A percentile compares a stretch with the other conserved stretches of the same genome.
Conservation (phyloP, 768 basidiomycete species). For the Panaeolus papilionaceus region DNA sequence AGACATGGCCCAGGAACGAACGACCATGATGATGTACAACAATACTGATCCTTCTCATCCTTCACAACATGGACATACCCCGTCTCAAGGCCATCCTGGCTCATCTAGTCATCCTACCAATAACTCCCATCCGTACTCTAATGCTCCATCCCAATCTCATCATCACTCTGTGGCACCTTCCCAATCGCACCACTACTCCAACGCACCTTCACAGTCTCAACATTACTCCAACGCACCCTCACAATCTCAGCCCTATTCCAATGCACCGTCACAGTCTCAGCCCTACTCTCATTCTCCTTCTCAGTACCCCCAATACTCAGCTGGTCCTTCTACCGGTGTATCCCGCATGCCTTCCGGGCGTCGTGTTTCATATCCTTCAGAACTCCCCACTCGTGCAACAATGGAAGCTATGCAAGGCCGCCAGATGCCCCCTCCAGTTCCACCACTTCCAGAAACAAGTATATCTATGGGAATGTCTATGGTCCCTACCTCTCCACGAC, state of each 20-base stretch:
- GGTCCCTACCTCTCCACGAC: conserved; percentile 11
- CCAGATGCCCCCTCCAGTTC: conserved; percentile 7
- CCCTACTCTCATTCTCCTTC: conserved; percentile 1
- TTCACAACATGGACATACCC: conserved; percentile 17
- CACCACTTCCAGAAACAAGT: conserved; percentile 11
- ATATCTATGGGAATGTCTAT: conserved; percentile 5
- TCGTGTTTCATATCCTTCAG: conserved; percentile 22
- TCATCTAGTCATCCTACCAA: conserved; percentile 23
- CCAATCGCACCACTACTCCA: not conserved
- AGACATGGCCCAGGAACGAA: conserved; percentile 21
- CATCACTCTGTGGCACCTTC: conserved; percentile 7
- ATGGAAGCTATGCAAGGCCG: conserved; percentile 18
- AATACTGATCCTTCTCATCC: conserved; percentile 26
- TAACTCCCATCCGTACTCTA: conserved; percentile 1
- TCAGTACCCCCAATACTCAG: conserved; percentile 3
- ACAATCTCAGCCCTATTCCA: not conserved
- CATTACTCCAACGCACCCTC: conserved; percentile 3
- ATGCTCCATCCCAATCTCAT: conserved; percentile 14
- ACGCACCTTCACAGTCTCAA: not conserved
- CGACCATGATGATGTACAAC: conserved; percentile 28
- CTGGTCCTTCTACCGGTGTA: not conserved
- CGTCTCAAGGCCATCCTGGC: conserved; percentile 19
- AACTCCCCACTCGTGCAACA: conserved; percentile 22
- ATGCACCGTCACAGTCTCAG: not conserved
- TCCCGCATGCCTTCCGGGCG: conserved; percentile 11